Evolutionary conservation across 805 yeast species (phyloP).

Genomic region (Yarrowia deformans): DNA sequence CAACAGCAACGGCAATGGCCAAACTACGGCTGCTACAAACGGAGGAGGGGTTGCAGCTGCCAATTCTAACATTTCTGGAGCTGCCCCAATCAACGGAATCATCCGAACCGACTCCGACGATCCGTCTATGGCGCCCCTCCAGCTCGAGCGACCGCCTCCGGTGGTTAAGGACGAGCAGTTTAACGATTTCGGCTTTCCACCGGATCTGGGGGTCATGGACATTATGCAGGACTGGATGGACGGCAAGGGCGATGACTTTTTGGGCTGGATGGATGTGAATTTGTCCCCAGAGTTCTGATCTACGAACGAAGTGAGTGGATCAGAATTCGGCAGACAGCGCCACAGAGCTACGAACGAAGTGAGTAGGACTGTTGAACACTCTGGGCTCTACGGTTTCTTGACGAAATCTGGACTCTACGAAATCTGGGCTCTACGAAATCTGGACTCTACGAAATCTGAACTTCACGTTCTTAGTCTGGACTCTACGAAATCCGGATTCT

Average conservation of each 20-base stretch:
- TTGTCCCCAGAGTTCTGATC: slow-evolving; percentile 39
- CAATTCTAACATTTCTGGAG: too few relatives aligned
- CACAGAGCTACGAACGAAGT: too few relatives aligned
- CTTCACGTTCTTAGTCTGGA: too few relatives aligned
- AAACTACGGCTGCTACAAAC: neutral
- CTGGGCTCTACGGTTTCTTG: too few relatives aligned
- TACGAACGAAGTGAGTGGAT: too few relatives aligned
- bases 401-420: too few relatives aligned
- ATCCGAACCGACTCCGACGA: neutral
- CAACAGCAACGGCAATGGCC: neutral
- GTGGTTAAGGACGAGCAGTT: slow-evolving; percentile 31
- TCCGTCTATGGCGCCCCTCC: slow-evolving; percentile 5
- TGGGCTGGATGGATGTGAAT: slow-evolving; percentile 83
- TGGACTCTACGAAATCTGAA: too few relatives aligned
- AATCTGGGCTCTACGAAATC: too few relatives aligned
- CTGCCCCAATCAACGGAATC: neutral
- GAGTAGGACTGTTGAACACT: too few relatives aligned
- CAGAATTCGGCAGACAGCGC: too few relatives aligned
- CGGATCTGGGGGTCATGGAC: slow-evolving; percentile 32
- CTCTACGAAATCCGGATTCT: too few relatives aligned
- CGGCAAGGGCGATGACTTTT: slow-evolving; percentile 80
- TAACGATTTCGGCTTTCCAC: slow-evolving; percentile 24
- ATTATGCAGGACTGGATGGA: slow-evolving; percentile 73
- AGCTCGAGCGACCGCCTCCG: neutral
- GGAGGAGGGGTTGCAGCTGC: neutral